phyloP scores from a whole-genome alignment of 768 basidiomycete genomes.

The Naematelia aurantialba region DNA sequence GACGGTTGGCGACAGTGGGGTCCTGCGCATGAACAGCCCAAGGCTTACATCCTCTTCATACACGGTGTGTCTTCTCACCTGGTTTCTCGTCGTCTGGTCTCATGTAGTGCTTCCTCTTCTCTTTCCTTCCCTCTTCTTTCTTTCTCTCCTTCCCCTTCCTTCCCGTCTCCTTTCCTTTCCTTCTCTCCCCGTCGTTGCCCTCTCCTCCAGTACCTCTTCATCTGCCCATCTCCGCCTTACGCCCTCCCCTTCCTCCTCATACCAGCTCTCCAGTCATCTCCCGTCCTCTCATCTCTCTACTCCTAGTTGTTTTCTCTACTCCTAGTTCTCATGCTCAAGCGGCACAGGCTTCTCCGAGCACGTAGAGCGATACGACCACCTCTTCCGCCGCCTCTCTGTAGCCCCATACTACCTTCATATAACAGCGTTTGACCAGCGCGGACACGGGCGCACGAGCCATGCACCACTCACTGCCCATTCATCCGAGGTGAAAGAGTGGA shows the following conservation, averaged over 20 bases:
- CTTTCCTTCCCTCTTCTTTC: no score
- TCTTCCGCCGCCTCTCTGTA: conserved; percentile 35
- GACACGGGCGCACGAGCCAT: conserved; percentile 36
- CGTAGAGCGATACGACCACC: conserved; percentile 34
- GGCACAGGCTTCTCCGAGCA: conserved; percentile 41
- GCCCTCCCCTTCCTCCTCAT: no score
- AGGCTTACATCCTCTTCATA: conserved; percentile 39
- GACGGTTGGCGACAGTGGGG: conserved; percentile 24
- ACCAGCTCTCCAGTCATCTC: no score
- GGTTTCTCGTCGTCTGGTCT: no score
- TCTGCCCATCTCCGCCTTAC: no score
- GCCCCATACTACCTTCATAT: conserved; percentile 35
- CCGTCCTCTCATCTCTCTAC: conserved; percentile 28
- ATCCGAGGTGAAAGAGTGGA: conserved; percentile 29
- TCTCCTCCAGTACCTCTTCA: no score
- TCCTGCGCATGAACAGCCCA: conserved; percentile 24
- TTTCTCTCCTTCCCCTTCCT: no score
- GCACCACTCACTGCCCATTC: conserved; percentile 20
- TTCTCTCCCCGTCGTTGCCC: no score
- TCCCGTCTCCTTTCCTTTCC: no score
- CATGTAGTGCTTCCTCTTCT: no score
- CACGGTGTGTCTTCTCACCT: conserved; percentile 30
- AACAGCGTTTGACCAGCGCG: conserved; percentile 42
- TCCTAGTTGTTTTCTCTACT: conserved; percentile 29
- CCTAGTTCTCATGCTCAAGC: neutral